Base-by-base conservation (phyloP, 164 flowering plant species). In the Umbellularia californica region DNA sequence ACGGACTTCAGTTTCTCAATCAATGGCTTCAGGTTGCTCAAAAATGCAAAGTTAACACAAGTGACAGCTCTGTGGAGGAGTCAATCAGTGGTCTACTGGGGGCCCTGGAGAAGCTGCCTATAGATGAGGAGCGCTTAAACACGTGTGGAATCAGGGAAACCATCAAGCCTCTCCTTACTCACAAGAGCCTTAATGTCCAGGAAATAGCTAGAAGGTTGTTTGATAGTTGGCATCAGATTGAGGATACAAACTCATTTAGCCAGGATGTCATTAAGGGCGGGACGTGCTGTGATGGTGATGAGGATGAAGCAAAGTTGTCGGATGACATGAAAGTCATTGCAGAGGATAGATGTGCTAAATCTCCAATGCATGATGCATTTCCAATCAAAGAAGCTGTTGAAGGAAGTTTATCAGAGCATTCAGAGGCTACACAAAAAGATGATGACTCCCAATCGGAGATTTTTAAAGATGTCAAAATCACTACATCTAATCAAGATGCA, bases 21-120 rank as follows among this genome's bases (percentile, higher is more conserved):
- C 84, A 76, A 55, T 93, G 99, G 99, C 88, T 95, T 25, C 87
- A 84, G 82, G 90, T 89, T 76, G 92, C 94, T 67, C 88, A 81
- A 69, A 84, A 78, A 55, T 84, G 74, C 65, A 65, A 79, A 65
- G 76, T 68, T 69, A 88, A 84, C 50, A 72, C 83, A 69, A 74
- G 73, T 77, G 92, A 88, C 41, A 79, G 80, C 79, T 79, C 73
- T 79, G 77, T 85, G 69, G 94, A 91, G 75, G 97, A 90, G 73
- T 82, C 90, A 25, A 82, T 93, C 19, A 80, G 80, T 70, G 80
- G 78, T 15, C 52, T 90, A 72, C 76, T 92, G 72, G 84, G 79
- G 75, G 98, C 91, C 70, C 83, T 95, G 81, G 89, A 86, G 79
- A 90, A 84, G 83, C 80, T 95, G 75, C 83, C 87, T 25, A 79